Conservation (phyloP, 1,284 basidiomycete species). For the Cryptococcus sp. region DNA sequence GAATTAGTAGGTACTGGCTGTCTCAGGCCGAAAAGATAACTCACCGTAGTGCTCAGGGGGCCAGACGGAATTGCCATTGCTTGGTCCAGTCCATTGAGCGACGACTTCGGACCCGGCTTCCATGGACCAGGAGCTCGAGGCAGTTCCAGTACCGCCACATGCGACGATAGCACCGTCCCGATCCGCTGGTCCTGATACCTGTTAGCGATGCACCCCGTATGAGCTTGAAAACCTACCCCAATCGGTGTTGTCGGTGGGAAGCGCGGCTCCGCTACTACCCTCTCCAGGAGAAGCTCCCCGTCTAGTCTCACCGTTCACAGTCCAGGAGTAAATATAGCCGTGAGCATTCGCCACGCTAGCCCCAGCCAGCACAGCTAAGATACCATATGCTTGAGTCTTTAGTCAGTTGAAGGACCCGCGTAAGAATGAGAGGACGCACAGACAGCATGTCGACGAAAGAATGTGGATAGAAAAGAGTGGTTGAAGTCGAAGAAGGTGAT, state of each 20-base stretch:
- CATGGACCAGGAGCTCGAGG: conserved; percentile 12
- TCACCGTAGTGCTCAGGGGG: neutral
- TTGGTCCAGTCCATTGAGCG: conserved; percentile 13
- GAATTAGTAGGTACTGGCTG: neutral
- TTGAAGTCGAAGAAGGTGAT: neutral
- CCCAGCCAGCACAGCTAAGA: neutral
- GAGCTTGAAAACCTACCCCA: conserved; percentile 7
- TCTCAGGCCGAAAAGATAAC: neutral
- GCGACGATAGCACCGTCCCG: conserved; percentile 17
- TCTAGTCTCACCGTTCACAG: conserved; percentile 9
- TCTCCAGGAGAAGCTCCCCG: conserved; percentile 14
- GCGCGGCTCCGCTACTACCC: conserved; percentile 11
- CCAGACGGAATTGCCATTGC: conserved; percentile 7
- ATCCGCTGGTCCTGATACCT: conserved; percentile 14
- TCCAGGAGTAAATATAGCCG: conserved; percentile 16
- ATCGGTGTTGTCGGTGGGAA: conserved; percentile 17
- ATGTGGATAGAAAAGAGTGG: neutral
- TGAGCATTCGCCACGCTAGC: conserved; percentile 11
- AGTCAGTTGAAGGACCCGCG: neutral
- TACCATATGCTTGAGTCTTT: neutral
- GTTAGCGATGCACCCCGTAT: neutral
- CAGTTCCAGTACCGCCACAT: conserved; percentile 19
- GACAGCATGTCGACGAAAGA: neutral
- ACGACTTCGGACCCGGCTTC: conserved; percentile 18
- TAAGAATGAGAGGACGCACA: neutral